Percentiles rank a stretch among this genome's conserved stretches.
Evolutionary conservation across 2,329 filamentous ascomycete genomes (phyloP).

Genomic region (Botrytis sinoallii): DNA sequence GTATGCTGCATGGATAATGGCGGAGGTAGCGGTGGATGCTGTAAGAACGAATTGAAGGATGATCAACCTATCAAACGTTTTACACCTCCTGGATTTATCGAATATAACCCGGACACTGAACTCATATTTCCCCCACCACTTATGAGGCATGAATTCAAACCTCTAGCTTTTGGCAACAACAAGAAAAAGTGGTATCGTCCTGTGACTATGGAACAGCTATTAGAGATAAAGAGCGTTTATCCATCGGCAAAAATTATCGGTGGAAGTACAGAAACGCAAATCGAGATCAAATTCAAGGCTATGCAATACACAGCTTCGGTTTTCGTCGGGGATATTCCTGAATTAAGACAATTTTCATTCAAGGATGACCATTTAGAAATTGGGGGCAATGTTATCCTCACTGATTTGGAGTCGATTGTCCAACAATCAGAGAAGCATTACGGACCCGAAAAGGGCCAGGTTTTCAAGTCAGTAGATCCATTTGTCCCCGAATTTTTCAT

Average conservation of each 20-base stretch:
- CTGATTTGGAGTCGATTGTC: constrained; percentile 84
- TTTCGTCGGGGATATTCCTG: constrained; percentile 88
- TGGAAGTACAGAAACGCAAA: constrained; percentile 95
- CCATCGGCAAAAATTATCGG: constrained; percentile 92
- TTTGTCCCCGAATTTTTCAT: not conserved
- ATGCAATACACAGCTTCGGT: constrained; percentile 87
- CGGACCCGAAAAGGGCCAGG: constrained; percentile 60
- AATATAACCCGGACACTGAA: constrained; percentile 90
- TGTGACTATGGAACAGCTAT: constrained; percentile 77
- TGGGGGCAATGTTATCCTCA: constrained; percentile 88
- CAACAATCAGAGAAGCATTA: constrained; percentile 77
- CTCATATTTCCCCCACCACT: constrained; percentile 89
- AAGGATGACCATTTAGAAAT: constrained; percentile 82
- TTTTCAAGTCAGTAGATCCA: constrained; percentile 55
- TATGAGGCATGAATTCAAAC: constrained; percentile 76
- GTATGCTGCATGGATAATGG: constrained; percentile 71
- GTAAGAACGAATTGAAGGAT: constrained; percentile 55
- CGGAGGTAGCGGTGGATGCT: constrained; percentile 58
- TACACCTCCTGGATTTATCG: constrained; percentile 85
- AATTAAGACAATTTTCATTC: constrained; percentile 78
- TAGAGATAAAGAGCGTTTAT: constrained; percentile 84
- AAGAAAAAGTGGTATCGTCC: constrained; percentile 91
- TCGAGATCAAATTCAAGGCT: constrained; percentile 97
- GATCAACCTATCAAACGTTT: constrained; percentile 63
- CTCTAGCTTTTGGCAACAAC: constrained; percentile 90